Base-by-base conservation (phyloP, 768 basidiomycete species). In the Leccinum arenicola region DNA sequence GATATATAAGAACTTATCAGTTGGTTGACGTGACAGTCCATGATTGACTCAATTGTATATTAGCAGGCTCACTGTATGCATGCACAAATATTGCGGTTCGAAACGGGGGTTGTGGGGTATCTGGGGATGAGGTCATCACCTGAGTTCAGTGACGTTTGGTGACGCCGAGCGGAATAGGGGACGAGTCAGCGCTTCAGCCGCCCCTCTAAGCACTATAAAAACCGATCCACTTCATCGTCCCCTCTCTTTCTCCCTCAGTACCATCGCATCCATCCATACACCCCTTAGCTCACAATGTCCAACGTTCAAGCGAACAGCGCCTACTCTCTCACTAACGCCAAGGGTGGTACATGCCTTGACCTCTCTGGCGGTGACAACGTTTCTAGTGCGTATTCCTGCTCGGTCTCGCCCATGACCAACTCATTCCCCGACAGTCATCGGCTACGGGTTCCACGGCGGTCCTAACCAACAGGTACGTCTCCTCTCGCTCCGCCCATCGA, bases 271-370 rank as follows among this genome's bases (percentile, higher is more conserved):
- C 25, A 4, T 12, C 5, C n/a, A 19, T 19, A 3, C 14, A 36
- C 3, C 17, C n/a, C 29, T 17, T n/a, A 48, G 47, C 35, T 2
- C 38, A 47, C 19, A 0, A 72, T 73, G 72, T 9, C 64, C 38
- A 36, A 15, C 64, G 60, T 79, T 52, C 66, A 73, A 61, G 64
- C 59, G 15, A 79, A 81, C 19, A 56, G 38, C 15, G 74, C 65
- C 0, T 86, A 82, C 72, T 74, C 63, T 35, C 75, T 87, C 63
- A 73, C 67, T 43, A 87, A 87, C 70, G 76, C 70, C 64, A 79
- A 83, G 69, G 74, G 77, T 8, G 78, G 77, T 3, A 86, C 80
- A 5, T 81, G 77, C 27, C 61, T 85, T 25, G 84, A 87, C 64
- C 75, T 86, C 57, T 86, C 84, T 17, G 83, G 78, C 3, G 73